Conservation (phyloP, 352 stramenopile genomes). For the Phytophthora multivora region DNA sequence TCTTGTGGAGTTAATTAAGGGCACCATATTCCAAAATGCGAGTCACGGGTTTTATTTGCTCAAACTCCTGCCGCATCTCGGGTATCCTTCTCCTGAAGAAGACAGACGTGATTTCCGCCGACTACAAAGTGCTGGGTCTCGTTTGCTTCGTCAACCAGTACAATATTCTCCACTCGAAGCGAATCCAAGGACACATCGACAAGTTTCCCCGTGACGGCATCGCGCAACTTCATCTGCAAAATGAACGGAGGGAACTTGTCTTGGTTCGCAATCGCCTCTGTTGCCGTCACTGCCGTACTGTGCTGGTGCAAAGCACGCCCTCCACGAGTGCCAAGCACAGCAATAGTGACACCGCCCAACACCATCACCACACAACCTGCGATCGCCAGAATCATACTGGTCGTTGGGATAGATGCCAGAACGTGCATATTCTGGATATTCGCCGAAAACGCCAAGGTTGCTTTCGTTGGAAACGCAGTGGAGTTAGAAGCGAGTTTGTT, state of each 20-base stretch:
- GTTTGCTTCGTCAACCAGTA: background rate
- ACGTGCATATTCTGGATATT: constrained; percentile 19
- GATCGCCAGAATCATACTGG: constrained; percentile 1
- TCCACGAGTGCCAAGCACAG: background rate
- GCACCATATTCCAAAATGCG: background rate
- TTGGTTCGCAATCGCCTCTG: constrained; percentile 13
- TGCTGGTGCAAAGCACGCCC: background rate
- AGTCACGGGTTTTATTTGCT: background rate
- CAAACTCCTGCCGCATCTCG: background rate
- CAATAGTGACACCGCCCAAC: background rate
- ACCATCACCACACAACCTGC: constrained; percentile 5
- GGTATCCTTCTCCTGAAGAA: background rate
- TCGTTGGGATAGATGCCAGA: constrained; percentile 14
- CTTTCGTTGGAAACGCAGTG: background rate
- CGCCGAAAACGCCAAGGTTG: constrained; percentile 11
- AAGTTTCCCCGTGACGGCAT: background rate
- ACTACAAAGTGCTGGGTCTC: constrained; percentile 6
- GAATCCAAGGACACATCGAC: constrained; percentile 1
- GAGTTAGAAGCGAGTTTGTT: background rate
- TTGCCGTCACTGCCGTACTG: background rate
- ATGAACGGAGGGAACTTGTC: constrained; percentile 18
- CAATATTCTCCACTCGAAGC: constrained; percentile 10
- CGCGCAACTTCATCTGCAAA: constrained; percentile 6
- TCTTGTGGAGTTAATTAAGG: too few species aligned
- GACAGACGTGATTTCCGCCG: background rate